These are phyloP conservation scores for Monilinia aucupariae DNA, from an alignment of 2,329 filamentous ascomycete species.

Conservation along the genomic window DNA sequence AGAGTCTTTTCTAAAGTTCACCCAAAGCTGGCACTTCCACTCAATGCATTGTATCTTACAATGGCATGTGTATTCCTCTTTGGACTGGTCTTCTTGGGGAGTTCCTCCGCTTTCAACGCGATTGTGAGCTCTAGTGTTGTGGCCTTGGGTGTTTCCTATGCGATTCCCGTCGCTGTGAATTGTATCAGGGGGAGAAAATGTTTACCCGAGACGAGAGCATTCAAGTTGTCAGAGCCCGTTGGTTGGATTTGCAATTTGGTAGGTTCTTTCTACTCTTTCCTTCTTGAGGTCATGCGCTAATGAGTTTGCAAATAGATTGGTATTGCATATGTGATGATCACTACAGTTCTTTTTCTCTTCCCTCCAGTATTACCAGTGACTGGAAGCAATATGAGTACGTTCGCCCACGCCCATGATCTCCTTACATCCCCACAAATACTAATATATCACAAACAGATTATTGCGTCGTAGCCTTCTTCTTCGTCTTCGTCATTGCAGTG, in stretches of 20 bases:
- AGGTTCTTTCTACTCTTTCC: constrained; percentile 29
- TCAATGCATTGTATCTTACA: constrained; percentile 62
- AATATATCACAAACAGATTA: constrained; percentile 20
- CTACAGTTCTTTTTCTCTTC: constrained; percentile 59
- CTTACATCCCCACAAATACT: background rate
- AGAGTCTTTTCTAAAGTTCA: constrained; percentile 57
- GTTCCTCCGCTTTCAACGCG: constrained; percentile 63
- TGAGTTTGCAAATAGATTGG: constrained; percentile 37
- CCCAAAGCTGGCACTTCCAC: constrained; percentile 53
- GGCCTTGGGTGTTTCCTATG: constrained; percentile 65
- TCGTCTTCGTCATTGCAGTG: constrained; percentile 37
- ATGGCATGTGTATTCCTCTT: constrained; percentile 58
- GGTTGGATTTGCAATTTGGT: constrained; percentile 55
- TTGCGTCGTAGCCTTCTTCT: constrained; percentile 39
- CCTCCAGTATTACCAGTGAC: constrained; percentile 53
- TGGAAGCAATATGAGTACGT: constrained; percentile 54
- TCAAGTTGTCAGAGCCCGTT: constrained; percentile 48
- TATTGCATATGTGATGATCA: constrained; percentile 52
- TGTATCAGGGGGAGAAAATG: constrained; percentile 59
- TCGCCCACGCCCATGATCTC: too few relatives aligned
- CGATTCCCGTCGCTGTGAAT: constrained; percentile 66
- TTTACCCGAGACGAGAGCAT: constrained; percentile 52
- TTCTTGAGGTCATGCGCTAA: constrained; percentile 15
- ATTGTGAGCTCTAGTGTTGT: constrained; percentile 67
- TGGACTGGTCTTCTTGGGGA: constrained; percentile 62